Base-by-base conservation (phyloP, 2,329 filamentous ascomycete species). In the Bipolaris cookei region DNA sequence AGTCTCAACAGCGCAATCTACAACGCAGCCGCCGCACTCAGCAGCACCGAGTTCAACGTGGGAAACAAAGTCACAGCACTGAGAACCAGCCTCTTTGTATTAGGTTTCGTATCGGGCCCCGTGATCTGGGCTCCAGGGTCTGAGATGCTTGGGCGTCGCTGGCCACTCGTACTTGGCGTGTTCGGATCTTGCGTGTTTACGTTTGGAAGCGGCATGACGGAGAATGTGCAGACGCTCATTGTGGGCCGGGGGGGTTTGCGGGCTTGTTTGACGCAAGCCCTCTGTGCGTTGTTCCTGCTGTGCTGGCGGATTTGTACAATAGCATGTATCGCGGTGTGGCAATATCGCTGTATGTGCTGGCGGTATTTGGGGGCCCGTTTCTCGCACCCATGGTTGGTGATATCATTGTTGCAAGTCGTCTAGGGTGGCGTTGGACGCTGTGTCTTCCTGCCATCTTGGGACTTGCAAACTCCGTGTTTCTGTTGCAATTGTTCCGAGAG, bases 251-350 rank as follows among this genome's bases (percentile, higher is more conserved):
- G n/a, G n/a, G 41, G 21, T 44, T 44, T 18, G 41, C 41, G 7
- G 41, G 41, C n/a, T 44, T 44, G 41, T 44, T 44, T 28, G 41
- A 23, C 11, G 41, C 41, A 25, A 44, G 41, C 28, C 41, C 41
- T 7, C 14, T 30, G 14, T 44, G 41, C 14, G 23, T 44, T 14
- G 41, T 44, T 16, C 41, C 41, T 13, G 41, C 23, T 44, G 41
- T 44, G 23, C 25, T 44, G 41, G 23, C 41, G 6, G 41, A 44
- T 18, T 28, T 44, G 14, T 44, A 44, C n/a, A 18, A 30, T 14
- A 44, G 6, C 14, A 44, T 23, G n/a, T 44, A 30, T 28, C 41
- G 41, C 3, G 41, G 41, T 7, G 41, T 44, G n/a, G 41, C 41
- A 14, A 44, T 44, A 44, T 30, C 41, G 21, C 3, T 44, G 41